Evolutionary conservation across 108 stramenopile species (phyloP).

Genomic region (Skeletonema grethae): DNA sequence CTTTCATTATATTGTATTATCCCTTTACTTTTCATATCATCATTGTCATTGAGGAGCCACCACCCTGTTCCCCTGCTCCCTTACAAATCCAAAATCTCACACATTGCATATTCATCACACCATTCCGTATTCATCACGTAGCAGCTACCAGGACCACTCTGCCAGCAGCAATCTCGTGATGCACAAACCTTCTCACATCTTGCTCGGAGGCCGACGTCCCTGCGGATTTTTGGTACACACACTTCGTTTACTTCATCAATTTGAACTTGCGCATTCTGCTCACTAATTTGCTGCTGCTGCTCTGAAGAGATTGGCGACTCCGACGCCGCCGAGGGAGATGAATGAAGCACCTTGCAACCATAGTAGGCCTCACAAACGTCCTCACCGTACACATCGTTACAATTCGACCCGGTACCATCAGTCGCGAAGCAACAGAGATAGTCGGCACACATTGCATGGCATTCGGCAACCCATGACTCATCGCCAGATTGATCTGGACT

Average conservation of each 20-base stretch:
- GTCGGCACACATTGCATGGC: conserved; percentile 35
- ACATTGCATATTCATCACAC: conserved; percentile 34
- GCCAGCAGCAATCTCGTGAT: conserved; percentile 27
- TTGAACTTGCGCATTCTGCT: neutral
- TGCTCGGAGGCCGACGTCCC: conserved; percentile 7
- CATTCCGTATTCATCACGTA: conserved; percentile 23
- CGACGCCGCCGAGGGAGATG: neutral
- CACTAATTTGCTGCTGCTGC: conserved; percentile 1
- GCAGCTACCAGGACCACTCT: conserved; percentile 29
- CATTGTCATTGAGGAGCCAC: too few relatives aligned
- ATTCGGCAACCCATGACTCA: conserved; percentile 22
- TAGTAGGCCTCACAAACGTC: conserved; percentile 21
- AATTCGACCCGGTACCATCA: conserved; percentile 22
- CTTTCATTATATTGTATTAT: too few relatives aligned
- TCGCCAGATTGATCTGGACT: conserved; percentile 3
- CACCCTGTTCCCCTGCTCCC: neutral
- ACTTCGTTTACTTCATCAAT: conserved; percentile 12
- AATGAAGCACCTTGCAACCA: conserved; percentile 20
- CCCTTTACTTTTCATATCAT: too few relatives aligned
- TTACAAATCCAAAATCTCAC: conserved; percentile 13
- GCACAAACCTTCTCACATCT: conserved; percentile 23
- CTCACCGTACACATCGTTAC: conserved; percentile 16
- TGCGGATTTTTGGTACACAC: conserved; percentile 10
- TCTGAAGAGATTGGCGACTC: neutral
- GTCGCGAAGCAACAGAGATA: conserved; percentile 30